phyloP scores from a whole-genome alignment of 129 eudicot genomes.

The Centrapalus pauciflorus region DNA sequence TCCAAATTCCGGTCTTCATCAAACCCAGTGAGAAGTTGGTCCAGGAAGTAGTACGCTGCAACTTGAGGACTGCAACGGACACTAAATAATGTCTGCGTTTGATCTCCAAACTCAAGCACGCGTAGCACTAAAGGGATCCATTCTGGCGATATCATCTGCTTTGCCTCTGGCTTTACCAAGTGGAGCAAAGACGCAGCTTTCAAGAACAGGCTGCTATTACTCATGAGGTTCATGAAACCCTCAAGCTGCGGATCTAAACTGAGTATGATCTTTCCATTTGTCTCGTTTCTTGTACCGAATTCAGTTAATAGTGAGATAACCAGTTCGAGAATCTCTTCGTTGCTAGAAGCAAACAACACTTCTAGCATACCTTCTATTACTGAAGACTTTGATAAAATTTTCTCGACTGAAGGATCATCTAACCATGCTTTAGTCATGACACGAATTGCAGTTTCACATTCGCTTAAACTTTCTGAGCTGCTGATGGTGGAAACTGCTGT shows the following conservation, averaged over 20 bases:
- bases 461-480: constrained; percentile 43
- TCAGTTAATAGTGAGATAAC: constrained; percentile 62
- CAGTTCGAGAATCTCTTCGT: constrained; percentile 66
- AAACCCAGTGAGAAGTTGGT: constrained; percentile 51
- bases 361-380: constrained; percentile 66
- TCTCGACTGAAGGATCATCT: constrained; percentile 33
- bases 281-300: constrained; percentile 43
- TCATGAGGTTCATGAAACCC: constrained; percentile 40
- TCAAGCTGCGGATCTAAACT: constrained; percentile 61
- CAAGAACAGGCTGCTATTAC: constrained; percentile 59
- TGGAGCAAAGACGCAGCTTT: constrained; percentile 68
- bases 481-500: constrained; percentile 43
- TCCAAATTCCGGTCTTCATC: constrained; percentile 58
- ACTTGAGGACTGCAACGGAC: constrained; percentile 57
- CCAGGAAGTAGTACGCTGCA: constrained; percentile 73
- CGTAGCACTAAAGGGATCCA: constrained; percentile 76
- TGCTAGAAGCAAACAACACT: constrained; percentile 49
- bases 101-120: constrained; percentile 78
- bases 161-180: constrained; percentile 53
- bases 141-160: constrained; percentile 56
- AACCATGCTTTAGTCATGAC: constrained; percentile 60
- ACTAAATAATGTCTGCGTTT: constrained; percentile 48
- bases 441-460: constrained; percentile 71
- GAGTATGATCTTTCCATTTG: constrained; percentile 31
- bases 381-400: constrained; percentile 33